phyloP scores from a whole-genome alignment of 139 green algal genomes.

The Chlamydomonas sp. region DNA sequence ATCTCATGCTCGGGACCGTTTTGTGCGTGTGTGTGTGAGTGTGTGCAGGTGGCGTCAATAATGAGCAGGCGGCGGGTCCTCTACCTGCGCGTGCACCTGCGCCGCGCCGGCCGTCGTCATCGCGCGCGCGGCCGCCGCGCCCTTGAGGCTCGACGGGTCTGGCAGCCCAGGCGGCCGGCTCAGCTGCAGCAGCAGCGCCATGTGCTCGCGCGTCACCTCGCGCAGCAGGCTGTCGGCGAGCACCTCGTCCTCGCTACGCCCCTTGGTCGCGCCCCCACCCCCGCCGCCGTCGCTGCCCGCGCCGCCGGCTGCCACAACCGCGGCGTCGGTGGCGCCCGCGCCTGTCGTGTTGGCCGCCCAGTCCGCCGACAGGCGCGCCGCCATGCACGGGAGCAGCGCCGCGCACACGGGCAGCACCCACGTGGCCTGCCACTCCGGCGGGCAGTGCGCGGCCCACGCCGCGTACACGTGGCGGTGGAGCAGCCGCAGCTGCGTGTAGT shows the following conservation, averaged over 20 bases:
- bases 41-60: neutral
- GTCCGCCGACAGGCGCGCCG: conserved; percentile 23
- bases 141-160: neutral
- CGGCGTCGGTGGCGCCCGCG: neutral
- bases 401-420: conserved; percentile 41
- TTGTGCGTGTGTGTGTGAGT: neutral
- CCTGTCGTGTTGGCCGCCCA: conserved; percentile 22
- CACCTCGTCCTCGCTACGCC: conserved; percentile 21
- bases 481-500: conserved; percentile 50
- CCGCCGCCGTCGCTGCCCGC: neutral
- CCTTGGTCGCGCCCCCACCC: conserved; percentile 2
- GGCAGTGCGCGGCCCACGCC: conserved; percentile 40
- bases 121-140: conserved; percentile 9
- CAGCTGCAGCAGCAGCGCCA: conserved; percentile 36
- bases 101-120: neutral
- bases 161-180: neutral
- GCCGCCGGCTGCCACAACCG: neutral
- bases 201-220: conserved; percentile 51
- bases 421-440: conserved; percentile 8
- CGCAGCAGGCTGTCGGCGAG: conserved; percentile 27
- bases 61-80: too few relatives aligned
- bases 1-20: too few relatives aligned
- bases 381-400: conserved; percentile 46
- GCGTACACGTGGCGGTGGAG: conserved; percentile 56
- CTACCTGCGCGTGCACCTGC: neutral